Percentiles rank a stretch among this genome's conserved stretches.
Conservation (phyloP, 257 asterid species). For the Solanum rostratum region DNA sequence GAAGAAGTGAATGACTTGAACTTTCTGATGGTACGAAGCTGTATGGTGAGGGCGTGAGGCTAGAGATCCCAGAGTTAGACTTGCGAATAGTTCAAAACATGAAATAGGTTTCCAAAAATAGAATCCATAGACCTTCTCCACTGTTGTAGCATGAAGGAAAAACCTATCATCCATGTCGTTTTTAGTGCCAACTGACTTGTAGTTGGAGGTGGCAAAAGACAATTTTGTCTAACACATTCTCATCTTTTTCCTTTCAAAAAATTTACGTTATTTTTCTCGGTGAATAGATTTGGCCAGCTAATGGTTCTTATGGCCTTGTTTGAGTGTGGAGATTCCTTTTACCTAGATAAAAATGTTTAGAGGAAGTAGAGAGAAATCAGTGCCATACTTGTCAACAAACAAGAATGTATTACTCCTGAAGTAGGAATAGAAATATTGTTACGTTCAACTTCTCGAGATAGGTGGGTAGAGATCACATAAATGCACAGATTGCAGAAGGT, state of each 20-base stretch:
- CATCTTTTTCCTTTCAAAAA: background rate
- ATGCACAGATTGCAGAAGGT: background rate
- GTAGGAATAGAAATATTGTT: background rate
- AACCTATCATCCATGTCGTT: background rate
- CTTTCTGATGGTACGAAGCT: slow-evolving; percentile 6
- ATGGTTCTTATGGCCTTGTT: background rate
- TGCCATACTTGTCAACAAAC: background rate
- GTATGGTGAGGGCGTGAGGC: background rate
- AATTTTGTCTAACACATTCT: slow-evolving; percentile 29
- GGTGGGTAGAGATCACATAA: background rate
- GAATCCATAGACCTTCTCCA: slow-evolving; percentile 11
- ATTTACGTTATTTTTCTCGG: background rate
- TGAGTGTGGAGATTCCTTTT: background rate
- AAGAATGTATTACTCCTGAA: background rate
- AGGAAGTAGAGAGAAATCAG: background rate
- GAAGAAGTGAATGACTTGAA: slow-evolving; percentile 52
- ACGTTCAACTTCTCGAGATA: background rate
- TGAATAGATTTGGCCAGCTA: background rate
- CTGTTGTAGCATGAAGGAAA: slow-evolving; percentile 37
- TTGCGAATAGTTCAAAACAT: slow-evolving; percentile 6
- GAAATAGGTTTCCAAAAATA: slow-evolving; percentile 10
- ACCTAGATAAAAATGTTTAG: background rate
- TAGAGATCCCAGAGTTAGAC: slow-evolving; percentile 4
- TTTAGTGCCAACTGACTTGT: slow-evolving; percentile 14
- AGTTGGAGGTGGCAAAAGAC: slow-evolving; percentile 19